These are phyloP conservation scores for Penicillium paneum DNA, from an alignment of 2,329 filamentous ascomycete species.

Conservation along the genomic window DNA sequence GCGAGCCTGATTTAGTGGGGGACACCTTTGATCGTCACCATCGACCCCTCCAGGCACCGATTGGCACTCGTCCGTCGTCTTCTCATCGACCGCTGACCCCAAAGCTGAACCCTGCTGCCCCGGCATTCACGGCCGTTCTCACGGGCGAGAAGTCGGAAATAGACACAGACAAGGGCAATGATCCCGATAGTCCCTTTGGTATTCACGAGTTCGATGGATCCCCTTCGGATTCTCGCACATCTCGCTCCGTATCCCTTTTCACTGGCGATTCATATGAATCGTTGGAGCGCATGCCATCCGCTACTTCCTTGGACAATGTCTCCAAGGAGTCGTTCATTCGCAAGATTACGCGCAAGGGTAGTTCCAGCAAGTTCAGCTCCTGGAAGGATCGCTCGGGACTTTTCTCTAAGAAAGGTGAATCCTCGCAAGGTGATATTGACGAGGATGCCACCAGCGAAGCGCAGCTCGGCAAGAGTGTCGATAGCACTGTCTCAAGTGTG, in stretches of 20 bases:
- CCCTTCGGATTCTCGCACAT: constrained; percentile 45
- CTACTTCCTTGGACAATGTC: constrained; percentile 40
- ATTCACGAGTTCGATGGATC: constrained; percentile 39
- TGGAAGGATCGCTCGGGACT: constrained; percentile 51
- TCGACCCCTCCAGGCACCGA: constrained; percentile 60
- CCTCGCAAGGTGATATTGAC: constrained; percentile 45
- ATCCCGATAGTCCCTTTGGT: constrained; percentile 30
- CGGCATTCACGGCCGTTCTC: constrained; percentile 76
- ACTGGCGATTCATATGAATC: constrained; percentile 49
- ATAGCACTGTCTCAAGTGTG: constrained; percentile 41
- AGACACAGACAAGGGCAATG: constrained; percentile 35
- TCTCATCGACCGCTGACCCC: constrained; percentile 56
- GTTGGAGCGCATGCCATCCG: constrained; percentile 46
- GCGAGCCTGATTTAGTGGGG: constrained; percentile 49
- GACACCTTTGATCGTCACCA: constrained; percentile 47
- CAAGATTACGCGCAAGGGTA: constrained; percentile 51
- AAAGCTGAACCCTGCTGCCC: constrained; percentile 80
- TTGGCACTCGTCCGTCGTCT: constrained; percentile 71
- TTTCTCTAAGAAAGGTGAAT: constrained; percentile 47
- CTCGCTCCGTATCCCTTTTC: constrained; percentile 45
- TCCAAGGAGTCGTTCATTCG: constrained; percentile 52
- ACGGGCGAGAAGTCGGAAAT: constrained; percentile 49
- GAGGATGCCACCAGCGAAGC: constrained; percentile 42
- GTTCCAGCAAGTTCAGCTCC: constrained; percentile 51
- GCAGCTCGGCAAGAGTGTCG: constrained; percentile 44